Conservation (phyloP, 2,329 filamentous ascomycete species). For the Aspergillus pseudoglaucus region DNA sequence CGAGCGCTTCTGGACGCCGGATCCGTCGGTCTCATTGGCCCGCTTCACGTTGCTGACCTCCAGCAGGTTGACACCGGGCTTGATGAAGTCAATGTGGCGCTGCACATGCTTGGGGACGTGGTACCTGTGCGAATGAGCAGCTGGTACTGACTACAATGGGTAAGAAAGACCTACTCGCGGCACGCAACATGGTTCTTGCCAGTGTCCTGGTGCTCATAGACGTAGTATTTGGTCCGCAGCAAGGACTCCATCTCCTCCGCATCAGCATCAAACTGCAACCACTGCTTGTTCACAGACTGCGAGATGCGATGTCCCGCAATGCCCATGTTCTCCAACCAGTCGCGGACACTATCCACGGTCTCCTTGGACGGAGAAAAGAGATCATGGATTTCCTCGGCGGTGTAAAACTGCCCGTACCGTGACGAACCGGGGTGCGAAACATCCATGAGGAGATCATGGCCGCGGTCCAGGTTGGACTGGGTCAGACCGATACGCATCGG, state of each 20-base stretch:
- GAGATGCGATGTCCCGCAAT: slow-evolving; percentile 44
- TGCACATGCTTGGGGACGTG: slow-evolving; percentile 45
- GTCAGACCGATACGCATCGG: slow-evolving; percentile 43
- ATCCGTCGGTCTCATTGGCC: slow-evolving; percentile 10
- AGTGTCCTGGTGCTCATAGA: slow-evolving; percentile 39
- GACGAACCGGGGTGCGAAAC: slow-evolving; percentile 39
- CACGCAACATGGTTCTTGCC: slow-evolving; percentile 24
- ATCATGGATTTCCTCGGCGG: slow-evolving; percentile 37
- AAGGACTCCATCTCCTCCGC: slow-evolving; percentile 49
- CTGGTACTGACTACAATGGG: not conserved
- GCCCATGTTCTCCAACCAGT: slow-evolving; percentile 50
- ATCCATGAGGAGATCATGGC: slow-evolving; percentile 40
- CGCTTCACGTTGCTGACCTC: slow-evolving; percentile 18
- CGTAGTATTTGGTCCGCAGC: slow-evolving; percentile 48
- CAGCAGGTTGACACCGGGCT: slow-evolving; percentile 36
- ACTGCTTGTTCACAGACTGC: slow-evolving; percentile 47
- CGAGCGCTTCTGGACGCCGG: slow-evolving; percentile 10
- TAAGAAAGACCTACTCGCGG: slow-evolving; percentile 31
- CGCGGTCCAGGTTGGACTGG: slow-evolving; percentile 41
- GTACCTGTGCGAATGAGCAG: slow-evolving; percentile 27
- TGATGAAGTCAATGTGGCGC: slow-evolving; percentile 51
- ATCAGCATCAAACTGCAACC: slow-evolving; percentile 51
- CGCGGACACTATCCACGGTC: slow-evolving; percentile 45
- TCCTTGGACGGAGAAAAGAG: slow-evolving; percentile 39
- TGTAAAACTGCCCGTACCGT: slow-evolving; percentile 40